phyloP scores from a whole-genome alignment of 2,329 filamentous ascomycete species.

The Hypoxylon sp. region DNA sequence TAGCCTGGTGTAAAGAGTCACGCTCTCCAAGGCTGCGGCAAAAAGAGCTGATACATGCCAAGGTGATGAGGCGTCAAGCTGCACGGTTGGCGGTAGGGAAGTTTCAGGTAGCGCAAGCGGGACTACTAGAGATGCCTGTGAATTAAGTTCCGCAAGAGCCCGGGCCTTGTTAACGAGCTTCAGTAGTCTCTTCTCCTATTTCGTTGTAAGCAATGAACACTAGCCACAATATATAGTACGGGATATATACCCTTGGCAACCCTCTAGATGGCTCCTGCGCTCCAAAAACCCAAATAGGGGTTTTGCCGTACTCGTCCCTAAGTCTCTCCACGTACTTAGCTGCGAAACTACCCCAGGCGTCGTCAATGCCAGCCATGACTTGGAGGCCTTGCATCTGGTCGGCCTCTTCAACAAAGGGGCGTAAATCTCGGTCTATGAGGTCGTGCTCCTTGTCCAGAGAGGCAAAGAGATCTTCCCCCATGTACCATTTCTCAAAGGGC shows the following conservation, averaged over 20 bases:
- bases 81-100: constrained; percentile 70
- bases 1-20: constrained; percentile 82
- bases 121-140: constrained; percentile 82
- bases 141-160: constrained; percentile 77
- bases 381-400: constrained; percentile 94
- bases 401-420: constrained; percentile 91
- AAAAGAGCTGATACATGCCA: constrained; percentile 89
- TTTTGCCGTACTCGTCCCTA: constrained; percentile 92
- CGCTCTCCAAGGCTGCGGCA: constrained; percentile 81
- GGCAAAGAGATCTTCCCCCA: constrained; percentile 82
- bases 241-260: constrained; percentile 64
- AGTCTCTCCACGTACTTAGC: constrained; percentile 81
- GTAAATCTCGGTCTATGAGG: constrained; percentile 88
- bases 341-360: constrained; percentile 86
- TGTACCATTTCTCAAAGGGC: constrained; percentile 84
- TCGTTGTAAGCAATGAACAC: constrained; percentile 19
- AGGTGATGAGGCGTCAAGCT: constrained; percentile 72
- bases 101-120: constrained; percentile 77
- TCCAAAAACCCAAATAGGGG: constrained; percentile 89
- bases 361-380: constrained; percentile 78
- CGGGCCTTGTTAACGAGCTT: constrained; percentile 81
- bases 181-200: constrained; percentile 72
- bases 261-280: constrained; percentile 74
- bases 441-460: constrained; percentile 85
- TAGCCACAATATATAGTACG: constrained; percentile 4